phyloP scores from a whole-genome alignment of 768 basidiomycete species.

The Tulasnella sp. region DNA sequence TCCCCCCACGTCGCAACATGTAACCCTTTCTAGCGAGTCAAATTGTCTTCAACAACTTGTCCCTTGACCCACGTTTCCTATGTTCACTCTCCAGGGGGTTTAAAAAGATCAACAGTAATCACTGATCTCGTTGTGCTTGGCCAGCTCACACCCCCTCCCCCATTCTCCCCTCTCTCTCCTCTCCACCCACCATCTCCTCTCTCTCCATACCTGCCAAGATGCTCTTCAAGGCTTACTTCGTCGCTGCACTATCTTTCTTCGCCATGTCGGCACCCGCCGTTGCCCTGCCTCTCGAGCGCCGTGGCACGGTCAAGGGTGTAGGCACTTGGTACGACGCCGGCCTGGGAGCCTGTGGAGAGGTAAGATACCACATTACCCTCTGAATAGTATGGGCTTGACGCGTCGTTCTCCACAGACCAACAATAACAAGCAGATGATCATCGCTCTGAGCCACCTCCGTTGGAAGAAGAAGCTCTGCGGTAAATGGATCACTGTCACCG shows the following conservation, averaged over 20 bases:
- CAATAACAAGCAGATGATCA: constrained; percentile 4
- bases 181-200: background rate
- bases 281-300: background rate
- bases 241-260: background rate
- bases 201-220: background rate
- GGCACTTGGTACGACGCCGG: constrained; percentile 12
- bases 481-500: constrained; percentile 22
- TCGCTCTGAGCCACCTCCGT: constrained; percentile 4
- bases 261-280: background rate
- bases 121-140: background rate
- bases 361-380: too few relatives aligned
- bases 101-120: too few relatives aligned
- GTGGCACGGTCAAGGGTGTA: background rate
- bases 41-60: too few relatives aligned
- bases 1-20: too few relatives aligned
- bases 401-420: background rate
- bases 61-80: too few relatives aligned
- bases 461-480: constrained; percentile 19
- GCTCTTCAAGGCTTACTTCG: background rate
- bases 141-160: background rate
- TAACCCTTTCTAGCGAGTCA: too few relatives aligned
- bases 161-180: background rate
- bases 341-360: constrained; percentile 10
- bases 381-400: too few relatives aligned
- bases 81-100: too few relatives aligned